Evolutionary conservation across 768 basidiomycete genomes (phyloP).

Genomic region (Termitomyces sp.): DNA sequence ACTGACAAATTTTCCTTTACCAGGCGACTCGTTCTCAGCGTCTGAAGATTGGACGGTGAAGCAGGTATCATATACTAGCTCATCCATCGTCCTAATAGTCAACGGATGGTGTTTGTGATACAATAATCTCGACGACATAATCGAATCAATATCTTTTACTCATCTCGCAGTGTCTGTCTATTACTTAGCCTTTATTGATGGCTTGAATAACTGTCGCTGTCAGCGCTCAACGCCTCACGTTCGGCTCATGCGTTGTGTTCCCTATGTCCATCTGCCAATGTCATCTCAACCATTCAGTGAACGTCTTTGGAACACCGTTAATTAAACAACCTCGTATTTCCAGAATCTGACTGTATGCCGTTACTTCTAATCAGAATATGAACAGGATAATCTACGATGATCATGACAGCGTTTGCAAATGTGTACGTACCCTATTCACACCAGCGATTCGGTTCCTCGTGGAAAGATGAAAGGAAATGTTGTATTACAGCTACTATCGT

Average conservation of each 20-base stretch:
- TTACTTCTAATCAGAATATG: background rate
- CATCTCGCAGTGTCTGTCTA: background rate
- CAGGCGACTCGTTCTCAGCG: slow-evolving; percentile 44
- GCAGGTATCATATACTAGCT: slow-evolving; percentile 2
- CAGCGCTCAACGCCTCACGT: background rate
- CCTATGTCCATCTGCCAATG: background rate
- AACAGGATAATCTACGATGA: background rate
- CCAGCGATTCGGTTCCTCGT: background rate
- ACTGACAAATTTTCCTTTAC: slow-evolving; percentile 14
- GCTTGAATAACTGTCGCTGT: background rate
- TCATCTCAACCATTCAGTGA: no score
- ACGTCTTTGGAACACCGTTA: background rate
- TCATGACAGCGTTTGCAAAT: no score
- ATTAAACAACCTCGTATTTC: background rate
- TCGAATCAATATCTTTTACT: slow-evolving; percentile 8
- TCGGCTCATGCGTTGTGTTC: background rate
- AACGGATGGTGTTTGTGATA: slow-evolving; percentile 9
- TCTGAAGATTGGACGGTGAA: slow-evolving; percentile 30
- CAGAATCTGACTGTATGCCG: background rate
- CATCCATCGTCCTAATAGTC: slow-evolving; percentile 1
- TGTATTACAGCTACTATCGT: background rate
- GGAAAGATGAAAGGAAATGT: background rate
- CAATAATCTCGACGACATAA: slow-evolving; percentile 13
- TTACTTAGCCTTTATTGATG: background rate
- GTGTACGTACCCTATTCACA: no score